phyloP scores from a whole-genome alignment of 1,139 yeast species.

The Geotrichum candidum region DNA sequence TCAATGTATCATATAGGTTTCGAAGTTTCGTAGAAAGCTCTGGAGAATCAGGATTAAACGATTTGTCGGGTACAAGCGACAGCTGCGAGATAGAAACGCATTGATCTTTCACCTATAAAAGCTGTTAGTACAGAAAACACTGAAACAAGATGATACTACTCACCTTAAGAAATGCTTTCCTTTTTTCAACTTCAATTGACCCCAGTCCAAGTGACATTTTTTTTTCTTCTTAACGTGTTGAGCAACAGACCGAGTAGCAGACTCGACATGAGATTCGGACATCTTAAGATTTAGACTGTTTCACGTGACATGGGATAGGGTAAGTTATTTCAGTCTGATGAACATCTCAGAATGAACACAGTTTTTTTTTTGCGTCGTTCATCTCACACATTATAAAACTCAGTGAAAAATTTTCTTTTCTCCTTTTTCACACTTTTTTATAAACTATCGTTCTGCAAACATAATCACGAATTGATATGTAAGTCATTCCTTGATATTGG shows the following conservation, averaged over 20 bases:
- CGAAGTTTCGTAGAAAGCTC: conserved; percentile 33
- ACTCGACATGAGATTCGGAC: neutral
- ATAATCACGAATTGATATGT: conserved; percentile 1
- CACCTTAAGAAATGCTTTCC: neutral
- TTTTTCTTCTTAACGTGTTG: neutral
- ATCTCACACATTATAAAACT: neutral
- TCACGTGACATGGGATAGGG: neutral
- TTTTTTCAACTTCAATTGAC: neutral
- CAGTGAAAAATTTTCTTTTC: neutral
- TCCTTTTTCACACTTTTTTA: neutral
- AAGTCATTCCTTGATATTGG: conserved; percentile 14
- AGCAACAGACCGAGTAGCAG: neutral
- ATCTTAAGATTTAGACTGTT: neutral
- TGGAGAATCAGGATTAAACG: conserved; percentile 32
- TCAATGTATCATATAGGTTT: conserved; percentile 17
- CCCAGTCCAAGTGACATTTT: neutral
- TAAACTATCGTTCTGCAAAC: neutral
- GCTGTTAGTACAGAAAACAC: neutral
- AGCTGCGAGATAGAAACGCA: conserved; percentile 42
- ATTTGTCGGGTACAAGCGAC: conserved; percentile 38
- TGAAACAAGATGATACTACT: neutral
- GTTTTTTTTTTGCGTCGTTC: neutral
- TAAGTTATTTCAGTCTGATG: neutral
- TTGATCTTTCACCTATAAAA: conserved; percentile 17
- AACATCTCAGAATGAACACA: neutral